Conservation (phyloP, 2,329 filamentous ascomycete species). For the Aspergillus piperis region DNA sequence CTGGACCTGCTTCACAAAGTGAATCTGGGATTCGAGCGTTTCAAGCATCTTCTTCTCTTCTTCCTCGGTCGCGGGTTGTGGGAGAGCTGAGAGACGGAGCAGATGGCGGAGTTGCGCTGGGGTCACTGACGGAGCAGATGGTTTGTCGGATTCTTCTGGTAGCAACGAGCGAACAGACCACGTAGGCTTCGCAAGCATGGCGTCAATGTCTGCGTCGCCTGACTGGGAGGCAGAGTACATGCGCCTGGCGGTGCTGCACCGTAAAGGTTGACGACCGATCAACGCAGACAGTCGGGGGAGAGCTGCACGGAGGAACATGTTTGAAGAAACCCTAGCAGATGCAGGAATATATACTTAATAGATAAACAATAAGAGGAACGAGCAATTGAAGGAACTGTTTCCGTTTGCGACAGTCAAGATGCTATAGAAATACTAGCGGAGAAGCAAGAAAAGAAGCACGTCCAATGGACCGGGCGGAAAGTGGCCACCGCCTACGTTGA, state of each 20-base stretch:
- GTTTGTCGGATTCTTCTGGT: slow-evolving; percentile 45
- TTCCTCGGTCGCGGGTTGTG: slow-evolving; percentile 61
- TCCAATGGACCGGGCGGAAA: slow-evolving; percentile 12
- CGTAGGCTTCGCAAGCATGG: slow-evolving; percentile 67
- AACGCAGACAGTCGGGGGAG: slow-evolving; percentile 18
- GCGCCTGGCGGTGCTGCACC: slow-evolving; percentile 6
- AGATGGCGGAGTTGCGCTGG: slow-evolving; percentile 75
- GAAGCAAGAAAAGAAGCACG: not conserved
- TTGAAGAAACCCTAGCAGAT: not conserved
- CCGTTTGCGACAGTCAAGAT: not conserved
- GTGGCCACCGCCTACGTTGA: slow-evolving; percentile 24
- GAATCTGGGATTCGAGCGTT: slow-evolving; percentile 77
- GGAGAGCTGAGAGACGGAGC: slow-evolving; percentile 84
- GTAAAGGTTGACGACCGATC: slow-evolving; percentile 6
- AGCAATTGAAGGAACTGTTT: not conserved
- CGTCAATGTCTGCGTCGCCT: slow-evolving; percentile 32
- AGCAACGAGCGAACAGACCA: slow-evolving; percentile 84
- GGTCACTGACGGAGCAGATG: slow-evolving; percentile 52
- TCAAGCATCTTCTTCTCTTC: slow-evolving; percentile 72
- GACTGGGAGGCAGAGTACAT: slow-evolving; percentile 31
- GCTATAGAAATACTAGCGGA: not conserved
- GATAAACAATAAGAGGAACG: not conserved
- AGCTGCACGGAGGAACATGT: slow-evolving; percentile 17
- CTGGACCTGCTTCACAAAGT: slow-evolving; percentile 87
- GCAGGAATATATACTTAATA: slow-evolving; percentile 6